Evolutionary conservation across 768 basidiomycete genomes (phyloP), one percentile per base, ranked within the genome.

Genomic region (Hortiboletus campestris): DNA sequence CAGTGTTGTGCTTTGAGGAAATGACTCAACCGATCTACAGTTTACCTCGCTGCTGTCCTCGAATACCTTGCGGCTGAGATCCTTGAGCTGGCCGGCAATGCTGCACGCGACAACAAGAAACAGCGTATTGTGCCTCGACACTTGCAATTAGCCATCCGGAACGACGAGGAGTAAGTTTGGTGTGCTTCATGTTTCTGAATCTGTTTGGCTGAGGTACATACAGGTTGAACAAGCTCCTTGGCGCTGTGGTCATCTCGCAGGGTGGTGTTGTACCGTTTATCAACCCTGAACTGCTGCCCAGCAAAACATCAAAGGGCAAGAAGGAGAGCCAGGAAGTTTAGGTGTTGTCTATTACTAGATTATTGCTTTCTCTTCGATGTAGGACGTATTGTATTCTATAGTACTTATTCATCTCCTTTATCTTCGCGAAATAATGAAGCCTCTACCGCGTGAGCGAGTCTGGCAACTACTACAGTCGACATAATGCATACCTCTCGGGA

Each of bases 51-150:
- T 57, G 82, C 81, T 49, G 82, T 83, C 57, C 77, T 84, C 54
- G 84, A 83, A 68, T 82, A 84, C 63, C 77, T 85, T 58, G 77
- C 82, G 6, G 83, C 83, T 53, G 83, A 84, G 67, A 83, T 84
- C 62, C 78, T 85, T 56, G 83, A 84, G 67, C 71, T 84, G 32
- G 84, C 83, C 63, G 83, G 83, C 17, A 78, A 79, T 16, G 80
- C 80, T 55, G 79, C 80, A 34, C 77, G 79, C 46, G 80, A 76
- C 59, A 81, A 81, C 75, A 81, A 80, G 72, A 79, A 84, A 65
- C 77, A 80, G 32, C 81, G 83, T 76, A 84, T 85, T 65, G 80
- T 84, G 17, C 84, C 84, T 54, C 80, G 84, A 57, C 84, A 85
- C 74, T 68, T 85, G 58, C 84, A 85, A 67, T 75, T 85, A 66